Evolutionary conservation across 176 grass and related monocot species (phyloP).

Genomic region (Zea mays): Zm-B73-REFERENCE-NAM-5.0 NC_050100.1:169477001-169477500

Average conservation of each 20-base stretch:
- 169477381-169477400: neutral
- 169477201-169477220: neutral
- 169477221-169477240: slow-evolving; percentile 14
- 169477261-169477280: slow-evolving; percentile 22
- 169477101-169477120: slow-evolving; percentile 12
- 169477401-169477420: slow-evolving; percentile 14
- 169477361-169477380: slow-evolving; percentile 23
- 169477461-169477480: neutral
- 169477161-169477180: neutral
- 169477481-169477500: slow-evolving; percentile 1
- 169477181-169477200: slow-evolving; percentile 26
- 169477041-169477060: slow-evolving; percentile 20
- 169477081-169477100: slow-evolving; percentile 4
- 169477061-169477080: slow-evolving; percentile 3
- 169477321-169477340: neutral
- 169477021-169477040: slow-evolving; percentile 26
- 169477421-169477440: neutral
- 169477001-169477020: neutral
- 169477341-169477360: slow-evolving; percentile 4
- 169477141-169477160: neutral
- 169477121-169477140: slow-evolving; percentile 7
- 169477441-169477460: neutral
- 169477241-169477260: neutral
- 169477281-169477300: neutral
- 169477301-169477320: neutral